Conservation (phyloP, 352 stramenopile species). For the Albugo candida region DNA sequence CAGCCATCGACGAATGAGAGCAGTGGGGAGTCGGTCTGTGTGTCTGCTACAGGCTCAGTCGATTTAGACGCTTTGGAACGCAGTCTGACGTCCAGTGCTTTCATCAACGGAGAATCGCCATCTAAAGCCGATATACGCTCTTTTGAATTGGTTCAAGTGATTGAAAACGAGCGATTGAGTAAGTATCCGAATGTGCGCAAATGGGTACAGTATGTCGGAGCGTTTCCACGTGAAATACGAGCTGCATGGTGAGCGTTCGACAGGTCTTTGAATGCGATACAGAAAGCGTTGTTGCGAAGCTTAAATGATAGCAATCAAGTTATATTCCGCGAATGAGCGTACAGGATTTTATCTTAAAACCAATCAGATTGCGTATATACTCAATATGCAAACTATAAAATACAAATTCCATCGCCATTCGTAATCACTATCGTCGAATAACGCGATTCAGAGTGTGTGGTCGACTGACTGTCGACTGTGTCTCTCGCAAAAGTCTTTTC, state of each 20-base stretch:
- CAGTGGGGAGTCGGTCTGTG: background rate
- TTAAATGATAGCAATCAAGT: too few relatives aligned
- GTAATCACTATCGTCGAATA: too few relatives aligned
- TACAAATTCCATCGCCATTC: too few relatives aligned
- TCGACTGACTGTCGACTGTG: too few relatives aligned
- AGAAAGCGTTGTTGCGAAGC: too few relatives aligned
- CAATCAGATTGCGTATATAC: too few relatives aligned
- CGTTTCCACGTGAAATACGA: constrained; percentile 59
- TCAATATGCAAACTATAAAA: too few relatives aligned
- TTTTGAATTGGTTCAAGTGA: constrained; percentile 61
- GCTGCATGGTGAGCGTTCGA: constrained; percentile 30
- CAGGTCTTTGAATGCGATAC: too few relatives aligned
- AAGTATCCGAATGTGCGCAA: constrained; percentile 63
- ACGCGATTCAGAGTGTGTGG: too few relatives aligned
- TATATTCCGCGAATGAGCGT: too few relatives aligned
- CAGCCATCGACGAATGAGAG: constrained; percentile 11
- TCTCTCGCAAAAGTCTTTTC: too few relatives aligned
- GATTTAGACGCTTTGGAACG: constrained; percentile 45
- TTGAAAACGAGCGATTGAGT: constrained; percentile 45
- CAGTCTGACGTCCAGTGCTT: constrained; percentile 27
- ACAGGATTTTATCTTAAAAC: too few relatives aligned
- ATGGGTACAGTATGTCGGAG: constrained; percentile 46
- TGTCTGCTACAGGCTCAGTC: constrained; percentile 13
- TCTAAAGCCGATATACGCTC: constrained; percentile 44
- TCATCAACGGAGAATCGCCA: constrained; percentile 45